A percentile compares a stretch with the other conserved stretches of the same genome.
Conservation (phyloP, 495 filamentous ascomycete genomes). For the Lepraria neglecta region DNA sequence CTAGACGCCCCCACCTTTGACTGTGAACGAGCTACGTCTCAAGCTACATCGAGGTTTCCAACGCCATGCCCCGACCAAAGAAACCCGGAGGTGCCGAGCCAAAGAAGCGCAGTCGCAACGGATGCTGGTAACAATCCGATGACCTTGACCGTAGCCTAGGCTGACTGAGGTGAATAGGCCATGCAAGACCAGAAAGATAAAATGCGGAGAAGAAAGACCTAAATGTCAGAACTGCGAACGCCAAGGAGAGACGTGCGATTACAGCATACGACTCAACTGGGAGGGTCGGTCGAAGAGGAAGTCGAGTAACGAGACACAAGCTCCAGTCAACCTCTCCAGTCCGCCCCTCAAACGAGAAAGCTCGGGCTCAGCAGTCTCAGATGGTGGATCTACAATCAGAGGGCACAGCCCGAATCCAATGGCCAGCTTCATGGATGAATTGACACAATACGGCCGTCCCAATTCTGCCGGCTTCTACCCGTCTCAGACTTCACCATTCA, state of each 20-base stretch:
- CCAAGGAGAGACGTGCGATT: slow-evolving; percentile 74
- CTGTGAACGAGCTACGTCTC: neutral
- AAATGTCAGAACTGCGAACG: slow-evolving; percentile 70
- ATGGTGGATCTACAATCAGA: slow-evolving; percentile 12
- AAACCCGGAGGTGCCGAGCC: slow-evolving; percentile 59
- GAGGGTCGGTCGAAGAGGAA: slow-evolving; percentile 51
- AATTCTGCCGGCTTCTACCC: slow-evolving; percentile 6
- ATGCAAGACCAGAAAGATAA: slow-evolving; percentile 80
- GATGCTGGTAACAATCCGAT: slow-evolving; percentile 62
- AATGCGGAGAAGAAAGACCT: slow-evolving; percentile 82
- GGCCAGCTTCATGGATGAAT: neutral
- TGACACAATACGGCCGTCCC: slow-evolving; percentile 8
- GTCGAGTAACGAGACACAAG: slow-evolving; percentile 30
- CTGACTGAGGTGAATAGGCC: slow-evolving; percentile 49
- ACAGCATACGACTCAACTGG: slow-evolving; percentile 81
- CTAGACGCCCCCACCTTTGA: neutral
- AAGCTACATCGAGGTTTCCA: neutral
- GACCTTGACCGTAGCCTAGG: neutral
- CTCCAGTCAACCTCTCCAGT: neutral
- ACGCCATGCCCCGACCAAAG: slow-evolving; percentile 64
- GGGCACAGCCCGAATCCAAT: slow-evolving; percentile 12
- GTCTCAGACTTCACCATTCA: slow-evolving; percentile 4
- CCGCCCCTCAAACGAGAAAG: slow-evolving; percentile 5
- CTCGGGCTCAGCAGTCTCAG: slow-evolving; percentile 3
- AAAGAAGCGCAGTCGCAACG: slow-evolving; percentile 70